These are phyloP conservation scores for Globisporangium irregulare DNA, from an alignment of 352 stramenopile species.

Conservation along the genomic window DNA sequence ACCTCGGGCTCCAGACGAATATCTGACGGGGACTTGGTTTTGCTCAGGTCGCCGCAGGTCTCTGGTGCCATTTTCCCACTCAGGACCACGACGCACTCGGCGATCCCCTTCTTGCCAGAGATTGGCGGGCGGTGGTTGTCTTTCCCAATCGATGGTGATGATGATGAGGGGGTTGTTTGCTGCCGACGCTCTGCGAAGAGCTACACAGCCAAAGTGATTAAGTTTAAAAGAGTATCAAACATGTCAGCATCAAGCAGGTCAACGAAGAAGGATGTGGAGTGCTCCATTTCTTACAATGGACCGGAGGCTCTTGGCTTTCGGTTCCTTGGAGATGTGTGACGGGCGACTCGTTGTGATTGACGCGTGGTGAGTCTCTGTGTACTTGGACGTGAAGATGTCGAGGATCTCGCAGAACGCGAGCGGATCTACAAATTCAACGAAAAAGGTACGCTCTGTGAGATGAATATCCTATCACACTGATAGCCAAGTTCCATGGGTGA, in stretches of 20 bases:
- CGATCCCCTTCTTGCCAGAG: slow-evolving; percentile 26
- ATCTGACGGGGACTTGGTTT: slow-evolving; percentile 36
- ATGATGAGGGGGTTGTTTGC: not conserved
- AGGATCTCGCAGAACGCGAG: slow-evolving; percentile 55
- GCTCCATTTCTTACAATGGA: slow-evolving; percentile 13
- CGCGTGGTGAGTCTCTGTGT: slow-evolving; percentile 56
- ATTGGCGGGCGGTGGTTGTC: not conserved
- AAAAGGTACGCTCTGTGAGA: too few relatives aligned
- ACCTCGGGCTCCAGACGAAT: slow-evolving; percentile 52
- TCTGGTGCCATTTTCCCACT: slow-evolving; percentile 41
- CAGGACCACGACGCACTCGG: slow-evolving; percentile 60
- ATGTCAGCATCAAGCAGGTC: not conserved
- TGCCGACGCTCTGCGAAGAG: slow-evolving; percentile 16
- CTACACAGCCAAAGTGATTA: not conserved
- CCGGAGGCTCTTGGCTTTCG: slow-evolving; percentile 17
- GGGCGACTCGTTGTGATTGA: slow-evolving; percentile 31
- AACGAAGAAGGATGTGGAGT: not conserved
- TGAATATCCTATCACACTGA: not conserved
- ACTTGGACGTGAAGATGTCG: slow-evolving; percentile 52
- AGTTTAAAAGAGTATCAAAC: not conserved
- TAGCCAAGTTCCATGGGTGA: not conserved
- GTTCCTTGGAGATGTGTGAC: slow-evolving; percentile 11
- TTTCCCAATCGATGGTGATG: not conserved
- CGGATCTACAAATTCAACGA: slow-evolving; percentile 33
- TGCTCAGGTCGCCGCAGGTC: slow-evolving; percentile 27